Percentiles rank a stretch among this genome's conserved stretches.
Conservation (phyloP, 805 yeast genomes). For the Komagataella pastoris region DNA sequence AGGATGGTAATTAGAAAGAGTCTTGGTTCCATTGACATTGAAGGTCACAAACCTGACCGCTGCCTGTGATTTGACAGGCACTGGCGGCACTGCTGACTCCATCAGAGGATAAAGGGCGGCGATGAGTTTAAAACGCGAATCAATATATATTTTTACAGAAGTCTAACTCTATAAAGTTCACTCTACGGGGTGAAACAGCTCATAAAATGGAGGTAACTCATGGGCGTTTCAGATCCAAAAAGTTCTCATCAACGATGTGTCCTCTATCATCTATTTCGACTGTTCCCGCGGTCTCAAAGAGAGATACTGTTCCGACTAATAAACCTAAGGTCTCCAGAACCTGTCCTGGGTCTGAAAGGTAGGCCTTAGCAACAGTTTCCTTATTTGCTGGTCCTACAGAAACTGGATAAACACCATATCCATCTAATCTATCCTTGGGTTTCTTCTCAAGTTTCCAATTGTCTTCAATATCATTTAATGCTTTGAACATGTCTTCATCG, state of each 20-base stretch:
- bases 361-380: slow-evolving; percentile 74
- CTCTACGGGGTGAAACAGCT: not conserved
- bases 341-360: slow-evolving; percentile 70
- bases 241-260: slow-evolving; percentile 18
- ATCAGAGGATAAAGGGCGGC: not conserved
- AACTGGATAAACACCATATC: slow-evolving; percentile 66
- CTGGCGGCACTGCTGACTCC: not conserved
- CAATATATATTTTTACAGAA: no score
- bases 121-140: not conserved
- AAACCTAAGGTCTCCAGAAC: slow-evolving; percentile 77
- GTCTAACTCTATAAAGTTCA: not conserved
- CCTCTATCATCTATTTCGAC: slow-evolving; percentile 71
- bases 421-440: slow-evolving; percentile 30
- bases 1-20: slow-evolving; percentile 72
- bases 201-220: no score
- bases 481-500: slow-evolving; percentile 93
- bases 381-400: slow-evolving; percentile 91
- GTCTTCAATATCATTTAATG: slow-evolving; percentile 50
- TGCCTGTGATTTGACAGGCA: not conserved
- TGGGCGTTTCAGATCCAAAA: not conserved
- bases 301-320: slow-evolving; percentile 63
- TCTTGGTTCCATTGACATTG: slow-evolving; percentile 77
- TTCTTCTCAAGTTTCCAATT: slow-evolving; percentile 31
- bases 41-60: slow-evolving; percentile 29
- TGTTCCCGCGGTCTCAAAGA: slow-evolving; percentile 68